phyloP scores from a whole-genome alignment of 2,329 filamentous ascomycete species.

The Colletotrichum neosansevieriae region DNA sequence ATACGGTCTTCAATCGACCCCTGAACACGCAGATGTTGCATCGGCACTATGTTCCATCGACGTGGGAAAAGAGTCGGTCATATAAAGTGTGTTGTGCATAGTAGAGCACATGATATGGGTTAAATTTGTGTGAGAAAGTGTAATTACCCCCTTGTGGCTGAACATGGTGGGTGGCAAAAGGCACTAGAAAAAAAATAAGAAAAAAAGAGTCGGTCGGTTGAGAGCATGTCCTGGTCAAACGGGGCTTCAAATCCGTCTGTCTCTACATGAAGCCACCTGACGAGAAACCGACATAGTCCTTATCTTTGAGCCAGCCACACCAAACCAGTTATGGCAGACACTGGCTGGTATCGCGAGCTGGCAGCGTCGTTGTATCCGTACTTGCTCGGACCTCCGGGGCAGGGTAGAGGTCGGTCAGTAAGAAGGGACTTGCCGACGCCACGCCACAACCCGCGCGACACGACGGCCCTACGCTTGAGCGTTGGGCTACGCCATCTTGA shows the following conservation, averaged over 20 bases:
- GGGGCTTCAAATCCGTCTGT: slow-evolving; percentile 2
- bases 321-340: not conserved
- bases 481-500: slow-evolving; percentile 12
- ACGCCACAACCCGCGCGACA: slow-evolving; percentile 19
- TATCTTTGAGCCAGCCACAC: slow-evolving; percentile 6
- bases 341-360: not conserved
- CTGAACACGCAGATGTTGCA: slow-evolving; percentile 6
- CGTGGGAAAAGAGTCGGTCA: slow-evolving; percentile 11
- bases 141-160: too few relatives aligned
- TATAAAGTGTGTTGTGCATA: too few relatives aligned
- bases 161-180: too few relatives aligned
- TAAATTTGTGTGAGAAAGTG: too few relatives aligned
- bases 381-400: slow-evolving; percentile 35
- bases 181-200: too few relatives aligned
- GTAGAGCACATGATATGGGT: too few relatives aligned
- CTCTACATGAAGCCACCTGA: slow-evolving; percentile 2
- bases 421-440: slow-evolving; percentile 25
- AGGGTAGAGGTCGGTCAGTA: slow-evolving; percentile 17
- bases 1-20: slow-evolving; percentile 18
- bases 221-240: slow-evolving; percentile 3
- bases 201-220: slow-evolving; percentile 4
- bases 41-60: slow-evolving; percentile 23
- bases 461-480: slow-evolving; percentile 19
- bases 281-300: not conserved
- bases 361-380: not conserved